phyloP scores from a whole-genome alignment of 2,329 filamentous ascomycete genomes.

The Ophiostoma piceae region DNA sequence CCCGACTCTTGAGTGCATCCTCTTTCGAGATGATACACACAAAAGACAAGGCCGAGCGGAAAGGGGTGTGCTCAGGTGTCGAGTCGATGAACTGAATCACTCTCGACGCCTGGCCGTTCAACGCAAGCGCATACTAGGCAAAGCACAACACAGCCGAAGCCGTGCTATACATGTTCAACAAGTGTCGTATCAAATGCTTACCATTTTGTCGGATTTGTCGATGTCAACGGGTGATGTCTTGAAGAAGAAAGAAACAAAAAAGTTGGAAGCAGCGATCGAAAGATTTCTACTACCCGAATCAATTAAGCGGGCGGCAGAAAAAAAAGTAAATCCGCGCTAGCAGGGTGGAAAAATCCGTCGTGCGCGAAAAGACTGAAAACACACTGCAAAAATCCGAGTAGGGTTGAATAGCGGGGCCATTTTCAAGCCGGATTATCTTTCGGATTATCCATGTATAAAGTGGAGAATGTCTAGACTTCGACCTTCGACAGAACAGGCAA shows the following conservation, averaged over 20 bases:
- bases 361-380: constrained; percentile 16
- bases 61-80: constrained; percentile 23
- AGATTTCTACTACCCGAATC: constrained; percentile 8
- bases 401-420: constrained; percentile 27
- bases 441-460: not conserved
- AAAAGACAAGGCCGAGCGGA: constrained; percentile 18
- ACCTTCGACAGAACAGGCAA: not conserved
- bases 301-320: not conserved
- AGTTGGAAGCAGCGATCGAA: constrained; percentile 12
- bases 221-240: constrained; percentile 31
- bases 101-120: constrained; percentile 25
- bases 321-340: constrained; percentile 19
- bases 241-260: constrained; percentile 29
- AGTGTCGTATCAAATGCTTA: constrained; percentile 47
- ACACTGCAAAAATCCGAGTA: constrained; percentile 22
- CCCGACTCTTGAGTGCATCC: constrained; percentile 21
- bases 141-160: constrained; percentile 21
- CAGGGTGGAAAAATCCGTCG: constrained; percentile 22
- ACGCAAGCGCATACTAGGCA: constrained; percentile 28
- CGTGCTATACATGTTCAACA: not conserved
- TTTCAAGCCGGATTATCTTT: constrained; percentile 13
- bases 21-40: constrained; percentile 39
- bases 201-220: constrained; percentile 51
- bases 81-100: constrained; percentile 19
- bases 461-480: not conserved